phyloP scores from a whole-genome alignment of 1,284 basidiomycete species.

The Porodaedalea pini region DNA sequence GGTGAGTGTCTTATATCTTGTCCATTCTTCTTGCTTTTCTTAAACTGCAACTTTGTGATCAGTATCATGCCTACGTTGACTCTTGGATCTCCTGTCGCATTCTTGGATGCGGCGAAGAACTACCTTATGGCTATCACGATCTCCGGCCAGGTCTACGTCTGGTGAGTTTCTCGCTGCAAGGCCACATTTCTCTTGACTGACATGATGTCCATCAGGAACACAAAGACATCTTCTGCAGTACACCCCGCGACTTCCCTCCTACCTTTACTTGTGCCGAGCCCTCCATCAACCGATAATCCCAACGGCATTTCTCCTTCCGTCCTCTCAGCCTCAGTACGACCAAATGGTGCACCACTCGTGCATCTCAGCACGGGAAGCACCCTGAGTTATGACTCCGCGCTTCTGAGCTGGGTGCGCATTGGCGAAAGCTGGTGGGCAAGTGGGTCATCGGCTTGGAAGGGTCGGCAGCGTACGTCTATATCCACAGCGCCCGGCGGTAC shows the following conservation, averaged over 20 bases:
- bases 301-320: conserved; percentile 11
- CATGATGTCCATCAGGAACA: conserved; percentile 61
- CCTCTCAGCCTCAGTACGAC: conserved; percentile 58
- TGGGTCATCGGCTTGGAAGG: conserved; percentile 78
- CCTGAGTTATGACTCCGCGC: conserved; percentile 69
- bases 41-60: conserved; percentile 18
- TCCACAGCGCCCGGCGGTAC: conserved; percentile 24
- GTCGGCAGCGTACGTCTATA: conserved; percentile 48
- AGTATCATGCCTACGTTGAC: conserved; percentile 74
- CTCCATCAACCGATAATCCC: conserved; percentile 10
- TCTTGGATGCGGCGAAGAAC: conserved; percentile 61
- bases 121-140: conserved; percentile 72
- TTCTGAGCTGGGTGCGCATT: conserved; percentile 69
- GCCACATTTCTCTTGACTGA: conserved; percentile 13
- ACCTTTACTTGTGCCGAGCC: conserved; percentile 45
- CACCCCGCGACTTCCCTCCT: conserved; percentile 65
- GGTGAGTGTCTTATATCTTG: conserved; percentile 41
- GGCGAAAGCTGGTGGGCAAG: conserved; percentile 78
- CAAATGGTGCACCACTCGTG: conserved; percentile 76
- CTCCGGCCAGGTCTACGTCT: conserved; percentile 66
- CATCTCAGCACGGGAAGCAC: conserved; percentile 70
- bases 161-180: conserved; percentile 47
- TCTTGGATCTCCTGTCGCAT: conserved; percentile 68
- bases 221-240: conserved; percentile 57
- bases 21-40: conserved; percentile 12